phyloP scores from a whole-genome alignment of 2,329 filamentous ascomycete genomes.

The Ilyonectria robusta region DNA sequence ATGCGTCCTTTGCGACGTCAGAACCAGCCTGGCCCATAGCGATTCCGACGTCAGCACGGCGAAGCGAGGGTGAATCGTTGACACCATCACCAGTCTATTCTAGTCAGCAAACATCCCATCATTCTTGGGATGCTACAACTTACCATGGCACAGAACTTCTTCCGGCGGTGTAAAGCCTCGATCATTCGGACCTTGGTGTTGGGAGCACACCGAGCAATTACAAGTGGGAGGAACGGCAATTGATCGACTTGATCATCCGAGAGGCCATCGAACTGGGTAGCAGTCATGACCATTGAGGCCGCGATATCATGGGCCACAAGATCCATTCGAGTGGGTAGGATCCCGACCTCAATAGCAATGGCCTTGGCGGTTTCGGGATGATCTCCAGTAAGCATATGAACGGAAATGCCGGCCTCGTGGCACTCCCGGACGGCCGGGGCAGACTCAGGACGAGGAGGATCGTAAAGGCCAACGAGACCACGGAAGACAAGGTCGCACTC shows the following conservation, averaged over 20 bases:
- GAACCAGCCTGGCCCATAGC: slow-evolving; percentile 75
- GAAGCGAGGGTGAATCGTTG: slow-evolving; percentile 80
- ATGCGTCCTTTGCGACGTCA: slow-evolving; percentile 75
- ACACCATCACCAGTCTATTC: slow-evolving; percentile 77
- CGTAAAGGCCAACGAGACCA: slow-evolving; percentile 80
- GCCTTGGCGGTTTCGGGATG: slow-evolving; percentile 76
- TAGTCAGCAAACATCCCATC: slow-evolving; percentile 25
- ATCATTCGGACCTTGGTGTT: slow-evolving; percentile 84
- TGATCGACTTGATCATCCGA: slow-evolving; percentile 74
- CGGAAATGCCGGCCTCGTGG: slow-evolving; percentile 73
- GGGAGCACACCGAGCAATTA: slow-evolving; percentile 79
- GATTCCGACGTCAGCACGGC: slow-evolving; percentile 80
- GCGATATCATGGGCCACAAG: slow-evolving; percentile 68
- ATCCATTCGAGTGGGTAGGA: slow-evolving; percentile 67
- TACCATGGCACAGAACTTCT: slow-evolving; percentile 76
- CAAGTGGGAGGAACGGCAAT: slow-evolving; percentile 74
- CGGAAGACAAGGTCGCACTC: slow-evolving; percentile 76
- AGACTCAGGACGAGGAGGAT: slow-evolving; percentile 79
- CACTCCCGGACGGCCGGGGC: slow-evolving; percentile 70
- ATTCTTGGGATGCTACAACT: slow-evolving; percentile 6
- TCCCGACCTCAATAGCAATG: slow-evolving; percentile 75
- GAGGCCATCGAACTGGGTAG: slow-evolving; percentile 76
- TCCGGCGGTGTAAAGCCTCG: slow-evolving; percentile 77
- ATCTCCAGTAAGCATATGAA: slow-evolving; percentile 81
- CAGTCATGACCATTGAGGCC: slow-evolving; percentile 76